A percentile compares a stretch with the other conserved stretches of the same genome.
These are phyloP conservation scores for Alternaria brassicae DNA, from an alignment of 2,329 filamentous ascomycete species.

Conservation along the genomic window DNA sequence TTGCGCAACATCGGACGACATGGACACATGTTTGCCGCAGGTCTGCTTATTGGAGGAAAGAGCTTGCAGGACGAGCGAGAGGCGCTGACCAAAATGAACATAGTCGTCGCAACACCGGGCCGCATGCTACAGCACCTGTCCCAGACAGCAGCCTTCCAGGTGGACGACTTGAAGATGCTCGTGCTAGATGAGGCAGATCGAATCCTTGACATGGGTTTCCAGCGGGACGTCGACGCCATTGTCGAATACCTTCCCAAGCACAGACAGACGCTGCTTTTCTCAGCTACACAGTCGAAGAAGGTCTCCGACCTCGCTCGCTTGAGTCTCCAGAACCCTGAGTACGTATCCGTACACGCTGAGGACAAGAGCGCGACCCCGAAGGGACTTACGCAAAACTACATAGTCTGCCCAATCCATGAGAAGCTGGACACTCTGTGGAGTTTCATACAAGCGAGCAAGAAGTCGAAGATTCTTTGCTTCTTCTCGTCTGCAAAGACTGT, in stretches of 20 bases:
- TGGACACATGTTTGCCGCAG: constrained; percentile 85
- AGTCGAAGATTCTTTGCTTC: constrained; percentile 95
- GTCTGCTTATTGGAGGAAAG: constrained; percentile 92
- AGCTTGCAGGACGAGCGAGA: constrained; percentile 86
- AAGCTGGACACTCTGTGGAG: constrained; percentile 93
- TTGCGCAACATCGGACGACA: constrained; percentile 87
- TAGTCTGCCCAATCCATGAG: constrained; percentile 81
- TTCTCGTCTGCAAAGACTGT: constrained; percentile 96
- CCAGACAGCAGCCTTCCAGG: constrained; percentile 88
- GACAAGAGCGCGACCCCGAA: constrained; percentile 80
- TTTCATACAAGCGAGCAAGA: constrained; percentile 89
- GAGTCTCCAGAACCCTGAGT: constrained; percentile 89
- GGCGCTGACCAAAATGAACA: constrained; percentile 90
- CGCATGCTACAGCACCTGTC: constrained; percentile 95
- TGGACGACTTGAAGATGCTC: constrained; percentile 88
- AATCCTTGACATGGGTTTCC: constrained; percentile 98
- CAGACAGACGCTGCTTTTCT: constrained; percentile 92
- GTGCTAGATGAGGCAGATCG: constrained; percentile 96
- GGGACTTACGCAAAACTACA: constrained; percentile 88
- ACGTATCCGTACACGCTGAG: constrained; percentile 90
- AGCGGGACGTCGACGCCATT: constrained; percentile 87
- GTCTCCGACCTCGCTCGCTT: constrained; percentile 90
- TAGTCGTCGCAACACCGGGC: constrained; percentile 92
- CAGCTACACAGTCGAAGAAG: constrained; percentile 92
- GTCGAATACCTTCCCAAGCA: constrained; percentile 86